Evolutionary conservation across 2,329 filamentous ascomycete species (phyloP), one percentile per base, ranked within the genome.

Genomic region (Pyrenophora tritici-repentis): DNA sequence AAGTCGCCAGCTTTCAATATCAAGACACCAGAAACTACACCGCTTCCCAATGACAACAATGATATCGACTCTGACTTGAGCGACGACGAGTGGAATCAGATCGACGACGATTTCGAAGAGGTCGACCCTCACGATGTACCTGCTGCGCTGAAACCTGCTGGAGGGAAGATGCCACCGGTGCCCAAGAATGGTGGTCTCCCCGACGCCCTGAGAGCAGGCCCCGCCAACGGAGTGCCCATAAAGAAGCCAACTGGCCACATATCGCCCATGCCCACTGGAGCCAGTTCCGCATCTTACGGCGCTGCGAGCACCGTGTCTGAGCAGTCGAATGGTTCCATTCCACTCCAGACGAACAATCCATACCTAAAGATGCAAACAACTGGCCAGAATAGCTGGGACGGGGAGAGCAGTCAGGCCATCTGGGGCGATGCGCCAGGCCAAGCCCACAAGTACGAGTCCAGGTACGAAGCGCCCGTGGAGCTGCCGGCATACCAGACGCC

Each of bases 311-410:
- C 60, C 16, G 58, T 63, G 37, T 73, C 72, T 0, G 61, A 59
- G 34, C 61, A 61, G 16, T 65, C 61, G 1, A 61, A 55, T 17
- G 58, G 59, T 16, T 70, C 70, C 2, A 47, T 67, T 29, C 67
- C 70, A 1, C 56, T 76, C 16, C 59, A 75, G 50, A 76, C 75
- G 3, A 75, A 78, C 53, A 78, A 78, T 47, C 76, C 77, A 7
- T 78, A 78, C 53, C 64, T 74, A 17, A 68, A 68, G 22, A 71
- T 73, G 60, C 73, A 76, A 41, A 54, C 61, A 13, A 74, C 73
- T 1, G 72, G 70, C 0, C 65, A 75, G 42, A 70, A 59, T 32
- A 66, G 58, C 13, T 71, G 68, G 50, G 72, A 64, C 6, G 62
- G 50, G 5, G 75, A 77, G 47, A 73, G 59, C 57, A 75, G 66